Base-by-base conservation (phyloP, 2,329 filamentous ascomycete species). In the Arthrinium puccinioides region DNA sequence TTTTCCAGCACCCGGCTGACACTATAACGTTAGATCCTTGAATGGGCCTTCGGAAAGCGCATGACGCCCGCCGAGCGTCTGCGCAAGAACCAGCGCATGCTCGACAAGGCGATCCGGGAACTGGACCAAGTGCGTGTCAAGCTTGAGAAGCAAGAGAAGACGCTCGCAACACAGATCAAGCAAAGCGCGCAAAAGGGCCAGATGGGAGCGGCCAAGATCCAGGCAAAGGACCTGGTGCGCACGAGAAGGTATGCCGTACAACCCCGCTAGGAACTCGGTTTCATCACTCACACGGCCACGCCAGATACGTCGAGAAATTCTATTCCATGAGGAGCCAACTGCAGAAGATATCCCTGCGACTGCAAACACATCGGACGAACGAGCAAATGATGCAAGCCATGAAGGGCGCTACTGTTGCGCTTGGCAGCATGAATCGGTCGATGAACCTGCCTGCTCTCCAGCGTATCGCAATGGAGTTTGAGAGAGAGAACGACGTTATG, bases 311-410 rank as follows among this genome's bases (percentile, higher is more conserved):
- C 41, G 88, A 96, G 64, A 97, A 97, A 64, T 98, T 98, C 67
- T 97, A 96, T 58, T 83, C 87, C 55, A 97, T 98, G 90, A 82
- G 88, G 50, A 97, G 90, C 48, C 90, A 97, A 61, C 67, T 98
- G 47, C 92, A 98, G 60, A 92, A 94, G 47, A 95, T 98, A 50
- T 94, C 87, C 11, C 67, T 98, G 38, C 80, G 90, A 30, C 89
- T 98, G 56, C 92, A 97, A 87, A 98, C 92, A 34, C 90, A 97
- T 47, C 82, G 92, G 47, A 96, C 89, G 49, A 98, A 98, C 62
- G 92, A 98, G 62, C 90, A 97, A 64, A 98, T 98, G 92, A 96
- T 96, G 89, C 87, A 95, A 63, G 92, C 89, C 8, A 97, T 98
- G 92, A 98, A 96, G 64, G 92, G 92, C 23, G 92, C 92, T 5